Percentiles rank a stretch among this genome's conserved stretches.
phyloP scores from a whole-genome alignment of 192 early-diverging fungal genomes.

The Umbelopsis ramanniana region DNA sequence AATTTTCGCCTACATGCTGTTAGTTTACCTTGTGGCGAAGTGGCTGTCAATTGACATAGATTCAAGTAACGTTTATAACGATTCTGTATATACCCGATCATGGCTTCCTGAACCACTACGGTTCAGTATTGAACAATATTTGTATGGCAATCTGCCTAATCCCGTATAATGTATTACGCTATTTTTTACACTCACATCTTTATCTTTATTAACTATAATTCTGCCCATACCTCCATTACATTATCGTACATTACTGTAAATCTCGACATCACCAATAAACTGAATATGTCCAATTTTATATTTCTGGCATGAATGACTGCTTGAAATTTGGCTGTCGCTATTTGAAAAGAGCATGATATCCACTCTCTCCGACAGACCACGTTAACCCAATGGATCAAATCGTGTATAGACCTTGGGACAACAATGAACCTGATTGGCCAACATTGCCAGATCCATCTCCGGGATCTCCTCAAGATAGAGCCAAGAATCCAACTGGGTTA shows the following conservation, averaged over 20 bases:
- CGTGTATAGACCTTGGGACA: constrained; percentile 6
- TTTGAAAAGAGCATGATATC: not conserved
- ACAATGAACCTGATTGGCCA: constrained; percentile 7
- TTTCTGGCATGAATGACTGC: not conserved
- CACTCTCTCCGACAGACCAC: not conserved
- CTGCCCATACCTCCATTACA: too few species aligned
- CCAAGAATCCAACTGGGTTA: constrained; percentile 38
- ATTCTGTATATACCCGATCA: not conserved
- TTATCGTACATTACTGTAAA: too few species aligned
- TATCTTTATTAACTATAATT: too few species aligned
- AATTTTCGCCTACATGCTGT: not conserved
- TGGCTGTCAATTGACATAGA: not conserved
- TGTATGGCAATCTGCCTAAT: not conserved
- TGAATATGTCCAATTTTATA: not conserved
- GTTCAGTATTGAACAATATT: constrained; percentile 1
- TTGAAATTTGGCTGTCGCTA: not conserved
- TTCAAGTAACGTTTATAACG: not conserved
- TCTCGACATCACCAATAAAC: not conserved
- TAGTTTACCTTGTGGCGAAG: not conserved
- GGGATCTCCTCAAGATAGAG: constrained; percentile 28
- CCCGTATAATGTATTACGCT: not conserved
- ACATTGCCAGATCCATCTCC: constrained; percentile 24
- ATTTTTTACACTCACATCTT: not conserved
- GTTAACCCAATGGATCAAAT: constrained; percentile 7
- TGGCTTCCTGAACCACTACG: constrained; percentile 1